Conservation (phyloP, 306 rosid genomes). For the Casuarina equisetifolia region DNA sequence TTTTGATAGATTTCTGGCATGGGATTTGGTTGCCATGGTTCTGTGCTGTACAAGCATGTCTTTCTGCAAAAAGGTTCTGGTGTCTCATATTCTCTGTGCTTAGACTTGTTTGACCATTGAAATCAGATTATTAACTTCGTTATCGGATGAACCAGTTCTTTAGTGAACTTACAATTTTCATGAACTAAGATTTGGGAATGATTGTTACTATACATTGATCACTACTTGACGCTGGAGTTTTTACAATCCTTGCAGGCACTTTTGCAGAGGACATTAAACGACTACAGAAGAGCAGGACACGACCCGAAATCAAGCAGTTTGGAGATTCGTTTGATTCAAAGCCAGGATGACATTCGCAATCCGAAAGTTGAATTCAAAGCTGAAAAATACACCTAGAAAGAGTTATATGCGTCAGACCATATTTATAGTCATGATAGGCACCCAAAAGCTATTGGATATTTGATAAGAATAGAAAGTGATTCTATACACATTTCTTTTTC, state of each 20-base stretch:
- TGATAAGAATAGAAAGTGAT: background rate
- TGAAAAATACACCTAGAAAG: constrained; percentile 46
- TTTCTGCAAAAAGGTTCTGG: background rate
- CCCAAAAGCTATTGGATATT: background rate
- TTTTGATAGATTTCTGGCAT: background rate
- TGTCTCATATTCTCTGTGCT: background rate
- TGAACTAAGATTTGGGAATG: background rate
- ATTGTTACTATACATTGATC: background rate
- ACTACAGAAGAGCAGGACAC: constrained; percentile 58
- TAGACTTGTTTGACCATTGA: background rate
- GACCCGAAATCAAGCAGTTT: constrained; percentile 67
- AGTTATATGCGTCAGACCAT: constrained; percentile 13
- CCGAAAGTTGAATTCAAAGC: constrained; percentile 56
- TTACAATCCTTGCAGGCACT: constrained; percentile 50
- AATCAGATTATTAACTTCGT: background rate
- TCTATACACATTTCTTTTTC: background rate
- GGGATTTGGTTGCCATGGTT: background rate
- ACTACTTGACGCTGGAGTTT: background rate
- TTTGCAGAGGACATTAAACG: constrained; percentile 60
- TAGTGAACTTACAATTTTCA: background rate
- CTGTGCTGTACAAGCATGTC: background rate
- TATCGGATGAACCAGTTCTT: background rate
- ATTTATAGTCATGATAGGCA: background rate
- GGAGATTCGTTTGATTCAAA: constrained; percentile 79
- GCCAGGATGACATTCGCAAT: constrained; percentile 69